Evolutionary conservation across 2,329 filamentous ascomycete species (phyloP).

Genomic region (Alternaria solani): DNA sequence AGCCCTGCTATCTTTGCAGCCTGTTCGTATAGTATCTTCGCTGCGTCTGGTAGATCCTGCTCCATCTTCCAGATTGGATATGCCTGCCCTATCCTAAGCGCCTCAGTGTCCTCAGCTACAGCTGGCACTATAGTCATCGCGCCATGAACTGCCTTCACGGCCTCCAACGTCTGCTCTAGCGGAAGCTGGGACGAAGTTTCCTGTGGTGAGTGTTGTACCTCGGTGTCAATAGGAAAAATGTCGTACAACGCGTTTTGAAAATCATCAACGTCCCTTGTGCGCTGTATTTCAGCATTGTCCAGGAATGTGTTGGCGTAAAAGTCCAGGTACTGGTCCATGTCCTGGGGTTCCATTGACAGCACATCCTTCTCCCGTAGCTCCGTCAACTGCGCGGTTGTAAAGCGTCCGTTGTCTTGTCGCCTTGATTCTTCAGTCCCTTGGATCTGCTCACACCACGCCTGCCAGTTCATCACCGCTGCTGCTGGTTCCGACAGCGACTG

Average conservation of each 20-base stretch:
- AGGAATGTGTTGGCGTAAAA: constrained; percentile 75
- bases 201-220: not conserved
- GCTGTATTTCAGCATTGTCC: constrained; percentile 53
- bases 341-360: constrained; percentile 65
- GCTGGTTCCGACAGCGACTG: constrained; percentile 63
- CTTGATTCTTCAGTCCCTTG: constrained; percentile 6
- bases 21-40: constrained; percentile 60
- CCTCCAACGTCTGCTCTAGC: constrained; percentile 41
- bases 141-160: constrained; percentile 55
- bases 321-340: constrained; percentile 79
- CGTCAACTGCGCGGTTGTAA: constrained; percentile 56
- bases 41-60: constrained; percentile 57
- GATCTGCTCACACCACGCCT: constrained; percentile 63
- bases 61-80: constrained; percentile 61
- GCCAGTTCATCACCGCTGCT: constrained; percentile 74
- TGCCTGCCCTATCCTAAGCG: constrained; percentile 56
- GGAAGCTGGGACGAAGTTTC: constrained; percentile 34
- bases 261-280: constrained; percentile 47
- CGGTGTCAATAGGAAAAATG: constrained; percentile 51
- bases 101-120: constrained; percentile 45
- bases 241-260: constrained; percentile 52
- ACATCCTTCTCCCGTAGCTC: constrained; percentile 69
- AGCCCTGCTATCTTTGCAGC: constrained; percentile 61
- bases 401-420: constrained; percentile 13
- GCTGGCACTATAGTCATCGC: constrained; percentile 51